Evolutionary conservation across 2,329 filamentous ascomycete species (phyloP), one percentile per base, ranked within the genome.

Genomic region (Talaromyces sp.): DNA sequence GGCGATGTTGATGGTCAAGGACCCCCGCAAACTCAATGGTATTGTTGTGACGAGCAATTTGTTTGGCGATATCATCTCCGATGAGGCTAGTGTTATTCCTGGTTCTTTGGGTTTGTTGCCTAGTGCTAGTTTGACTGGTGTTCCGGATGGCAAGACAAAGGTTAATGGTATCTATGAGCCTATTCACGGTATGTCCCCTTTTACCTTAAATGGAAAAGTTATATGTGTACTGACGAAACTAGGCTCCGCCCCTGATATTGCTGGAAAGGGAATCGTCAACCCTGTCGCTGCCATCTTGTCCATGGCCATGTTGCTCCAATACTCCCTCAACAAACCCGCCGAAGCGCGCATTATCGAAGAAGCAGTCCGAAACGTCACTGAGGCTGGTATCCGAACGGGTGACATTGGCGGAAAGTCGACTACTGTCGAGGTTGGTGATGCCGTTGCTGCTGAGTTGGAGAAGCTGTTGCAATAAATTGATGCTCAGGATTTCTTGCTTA

Each of bases 1-100:
- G n/a, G 94, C 94, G 69, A 97, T 98, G 93, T 83, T 97, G 71
- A 92, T 98, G 90, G 87, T 98, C 75, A 97, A 96, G 89, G 94
- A 93, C 80, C 94, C 94, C 10, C 85, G 89, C 11, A 87, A 88
- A 24, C 84, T 98, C 62, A 98, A 97, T 77, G 95, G 94, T 62
- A 88, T 98, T 41, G 87, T 98, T 56, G 89, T 98, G 69, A 96
- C 93, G 13, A 93, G 90, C 83, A 99, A 98, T 79, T 77, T 98
- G 71, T 97, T 97, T 76, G 95, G 94, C 68, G 94, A 98, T 79
- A 98, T 98, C 75, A 93, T 99, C 75, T 91, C 87, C 75, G 94
- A 98, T 76, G 94, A 98, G 84, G 93, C 94, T 4, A 93, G 90
- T 72, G 93, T 96, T 60, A 98, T 98, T 71, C 92, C 94, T 3